Percentiles rank a stretch among this genome's conserved stretches.
These are phyloP conservation scores for Stylosanthes scabra DNA, from an alignment of 331 rosid genomes.

Conservation along the genomic window DNA sequence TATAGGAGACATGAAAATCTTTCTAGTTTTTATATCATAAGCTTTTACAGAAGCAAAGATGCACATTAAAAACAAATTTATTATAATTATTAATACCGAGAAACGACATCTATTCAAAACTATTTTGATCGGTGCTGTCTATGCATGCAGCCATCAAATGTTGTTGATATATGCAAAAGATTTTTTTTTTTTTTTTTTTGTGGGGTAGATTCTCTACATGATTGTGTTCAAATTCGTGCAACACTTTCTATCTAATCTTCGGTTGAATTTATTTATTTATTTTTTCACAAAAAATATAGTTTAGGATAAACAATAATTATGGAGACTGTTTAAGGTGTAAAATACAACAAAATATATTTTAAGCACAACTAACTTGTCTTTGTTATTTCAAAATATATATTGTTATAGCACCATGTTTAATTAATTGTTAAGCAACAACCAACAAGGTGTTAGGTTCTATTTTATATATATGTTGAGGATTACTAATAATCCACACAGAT, in stretches of 20 bases:
- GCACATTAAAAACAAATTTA: not conserved
- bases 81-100: not conserved
- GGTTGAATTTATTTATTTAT: not conserved
- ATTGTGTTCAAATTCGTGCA: not conserved
- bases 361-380: not conserved
- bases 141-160: conserved; percentile 35
- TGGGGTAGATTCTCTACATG: conserved; percentile 11
- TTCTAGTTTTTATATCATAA: conserved; percentile 7
- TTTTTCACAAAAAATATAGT: not conserved
- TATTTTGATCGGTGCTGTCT: conserved; percentile 26
- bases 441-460: too few relatives aligned
- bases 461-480: too few relatives aligned
- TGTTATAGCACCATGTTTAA: not conserved
- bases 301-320: too few relatives aligned
- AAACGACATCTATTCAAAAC: conserved; percentile 42
- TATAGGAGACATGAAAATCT: conserved; percentile 49
- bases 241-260: not conserved
- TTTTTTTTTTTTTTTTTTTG: not conserved
- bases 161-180: conserved; percentile 24
- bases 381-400: not conserved
- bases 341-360: too few relatives aligned
- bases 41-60: not conserved
- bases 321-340: too few relatives aligned
- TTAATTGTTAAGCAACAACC: too few relatives aligned
- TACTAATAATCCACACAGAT: too few relatives aligned